A percentile compares a stretch with the other conserved stretches of the same genome.
Evolutionary conservation across 768 basidiomycete genomes (phyloP).

Genomic region (Tulasnella sp.): DNA sequence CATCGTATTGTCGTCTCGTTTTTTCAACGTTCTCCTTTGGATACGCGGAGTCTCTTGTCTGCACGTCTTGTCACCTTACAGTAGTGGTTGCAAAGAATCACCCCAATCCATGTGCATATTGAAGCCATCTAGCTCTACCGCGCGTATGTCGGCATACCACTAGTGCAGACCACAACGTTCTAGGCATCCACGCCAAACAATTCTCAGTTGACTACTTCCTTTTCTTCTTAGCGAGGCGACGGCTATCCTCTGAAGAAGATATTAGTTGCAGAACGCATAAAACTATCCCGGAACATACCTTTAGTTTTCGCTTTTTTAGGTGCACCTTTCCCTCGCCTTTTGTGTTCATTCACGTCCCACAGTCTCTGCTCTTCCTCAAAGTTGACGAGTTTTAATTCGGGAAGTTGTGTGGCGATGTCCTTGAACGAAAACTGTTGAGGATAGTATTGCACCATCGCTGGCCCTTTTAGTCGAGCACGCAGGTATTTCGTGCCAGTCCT

Average conservation of each 20-base stretch:
- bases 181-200: too few species aligned
- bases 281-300: constrained; percentile 34
- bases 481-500: constrained; percentile 92
- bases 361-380: constrained; percentile 54
- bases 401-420: constrained; percentile 38
- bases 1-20: too few species aligned
- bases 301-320: constrained; percentile 66
- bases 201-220: constrained; percentile 4
- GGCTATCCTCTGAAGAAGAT: constrained; percentile 2
- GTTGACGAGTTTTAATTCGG: constrained; percentile 44
- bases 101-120: too few species aligned
- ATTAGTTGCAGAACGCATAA: neutral
- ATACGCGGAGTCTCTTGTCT: too few species aligned
- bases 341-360: constrained; percentile 53
- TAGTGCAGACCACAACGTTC: too few species aligned
- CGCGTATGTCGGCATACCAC: too few species aligned
- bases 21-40: too few species aligned
- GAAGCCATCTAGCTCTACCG: too few species aligned
- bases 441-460: constrained; percentile 78
- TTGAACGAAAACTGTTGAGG: constrained; percentile 44
- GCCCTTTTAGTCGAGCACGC: constrained; percentile 65
- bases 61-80: too few species aligned
- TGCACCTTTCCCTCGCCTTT: constrained; percentile 67
- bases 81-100: too few species aligned
- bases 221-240: constrained; percentile 15